A percentile compares a stretch with the other conserved stretches of the same genome.
Conservation (phyloP, 148 eudicot species). For the Chenopodium album region DNA sequence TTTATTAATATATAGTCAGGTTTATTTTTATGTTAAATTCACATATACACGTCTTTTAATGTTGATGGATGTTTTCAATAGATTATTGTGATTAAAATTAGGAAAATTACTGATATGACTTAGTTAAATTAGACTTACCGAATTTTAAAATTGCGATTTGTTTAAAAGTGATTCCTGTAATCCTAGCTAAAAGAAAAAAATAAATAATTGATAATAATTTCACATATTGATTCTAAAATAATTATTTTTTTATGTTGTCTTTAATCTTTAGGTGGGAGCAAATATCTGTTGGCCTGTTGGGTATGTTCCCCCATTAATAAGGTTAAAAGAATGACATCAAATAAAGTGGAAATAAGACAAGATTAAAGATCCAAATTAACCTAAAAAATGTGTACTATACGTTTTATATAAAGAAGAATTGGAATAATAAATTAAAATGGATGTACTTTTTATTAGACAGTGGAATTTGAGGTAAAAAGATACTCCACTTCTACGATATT, state of each 20-base stretch:
- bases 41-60: no score
- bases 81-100: no score
- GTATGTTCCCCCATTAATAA: not conserved
- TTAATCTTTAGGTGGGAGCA: slow-evolving; percentile 8
- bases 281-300: not conserved
- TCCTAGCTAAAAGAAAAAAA: no score
- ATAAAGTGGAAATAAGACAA: not conserved
- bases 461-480: slow-evolving; percentile 8
- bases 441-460: not conserved
- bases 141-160: no score
- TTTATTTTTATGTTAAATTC: no score
- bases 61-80: no score
- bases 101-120: no score
- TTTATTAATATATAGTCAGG: no score
- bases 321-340: not conserved
- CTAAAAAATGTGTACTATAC: not conserved
- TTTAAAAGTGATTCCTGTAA: no score
- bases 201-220: no score
- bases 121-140: no score
- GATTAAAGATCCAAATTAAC: not conserved
- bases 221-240: no score
- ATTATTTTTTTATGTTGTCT: not conserved
- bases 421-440: not conserved
- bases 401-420: not conserved
- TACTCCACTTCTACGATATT: not conserved